Conservation (phyloP, 768 basidiomycete genomes). For the Dentipellis fragilis region DNA sequence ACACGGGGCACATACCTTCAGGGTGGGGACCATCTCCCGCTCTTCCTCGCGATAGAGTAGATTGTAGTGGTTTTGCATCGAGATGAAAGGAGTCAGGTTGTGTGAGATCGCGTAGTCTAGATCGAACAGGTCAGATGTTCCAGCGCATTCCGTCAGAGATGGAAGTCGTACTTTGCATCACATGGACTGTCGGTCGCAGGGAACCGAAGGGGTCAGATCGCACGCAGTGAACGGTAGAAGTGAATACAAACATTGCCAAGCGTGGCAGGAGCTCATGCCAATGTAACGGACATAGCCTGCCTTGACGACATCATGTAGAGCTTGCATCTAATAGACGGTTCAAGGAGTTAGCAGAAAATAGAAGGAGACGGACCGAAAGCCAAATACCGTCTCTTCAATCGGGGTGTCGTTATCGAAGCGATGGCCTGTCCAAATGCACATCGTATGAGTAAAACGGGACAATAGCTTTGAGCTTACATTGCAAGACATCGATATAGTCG, state of each 20-base stretch:
- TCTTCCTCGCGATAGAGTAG: conserved; percentile 55
- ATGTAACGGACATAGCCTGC: too few species aligned
- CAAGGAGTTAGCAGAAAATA: conserved; percentile 25
- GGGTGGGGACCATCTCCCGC: conserved; percentile 41
- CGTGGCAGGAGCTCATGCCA: too few species aligned
- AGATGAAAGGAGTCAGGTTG: too few species aligned
- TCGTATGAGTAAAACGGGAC: background rate
- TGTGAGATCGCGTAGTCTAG: conserved; percentile 1
- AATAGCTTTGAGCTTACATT: conserved; percentile 29
- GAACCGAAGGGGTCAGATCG: background rate
- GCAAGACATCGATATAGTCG: conserved; percentile 62
- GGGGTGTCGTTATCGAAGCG: conserved; percentile 26
- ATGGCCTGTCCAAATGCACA: conserved; percentile 9
- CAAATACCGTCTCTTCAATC: background rate
- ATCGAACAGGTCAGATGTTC: background rate
- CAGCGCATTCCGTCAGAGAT: too few species aligned
- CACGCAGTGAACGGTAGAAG: too few species aligned
- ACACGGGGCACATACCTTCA: conserved; percentile 19
- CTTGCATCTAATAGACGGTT: too few species aligned
- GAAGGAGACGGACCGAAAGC: background rate
- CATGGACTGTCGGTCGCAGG: background rate
- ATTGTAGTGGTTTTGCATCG: conserved; percentile 45
- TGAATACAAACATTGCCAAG: conserved; percentile 16
- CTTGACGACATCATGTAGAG: too few species aligned
- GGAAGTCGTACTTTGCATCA: conserved; percentile 2